Percentiles rank a stretch among this genome's conserved stretches.
phyloP scores from a whole-genome alignment of 805 yeast species.

The Candida railenensis region DNA sequence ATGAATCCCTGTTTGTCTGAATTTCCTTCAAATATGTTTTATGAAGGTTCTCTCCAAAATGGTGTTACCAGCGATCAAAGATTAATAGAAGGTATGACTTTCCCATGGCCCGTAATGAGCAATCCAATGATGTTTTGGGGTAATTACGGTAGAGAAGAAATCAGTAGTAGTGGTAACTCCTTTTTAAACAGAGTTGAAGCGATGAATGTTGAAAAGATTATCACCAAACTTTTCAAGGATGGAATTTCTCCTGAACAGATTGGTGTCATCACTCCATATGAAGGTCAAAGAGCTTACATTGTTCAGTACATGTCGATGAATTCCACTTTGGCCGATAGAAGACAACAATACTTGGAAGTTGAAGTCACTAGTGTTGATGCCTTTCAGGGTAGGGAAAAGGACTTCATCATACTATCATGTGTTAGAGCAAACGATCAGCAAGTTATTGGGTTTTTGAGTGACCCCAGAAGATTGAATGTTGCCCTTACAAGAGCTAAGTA shows the following conservation, averaged over 20 bases:
- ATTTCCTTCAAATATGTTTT: slow-evolving; percentile 87
- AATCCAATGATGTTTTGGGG: slow-evolving; percentile 98
- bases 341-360: slow-evolving; percentile 63
- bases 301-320: slow-evolving; percentile 74
- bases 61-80: slow-evolving; percentile 84
- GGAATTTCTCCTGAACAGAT: slow-evolving; percentile 80
- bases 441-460: slow-evolving; percentile 42
- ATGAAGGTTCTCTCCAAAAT: slow-evolving; percentile 88
- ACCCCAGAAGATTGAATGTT: slow-evolving; percentile 44
- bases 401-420: slow-evolving; percentile 42
- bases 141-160: slow-evolving; percentile 83
- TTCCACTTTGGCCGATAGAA: slow-evolving; percentile 55
- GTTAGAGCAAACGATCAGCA: slow-evolving; percentile 43
- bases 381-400: slow-evolving; percentile 46
- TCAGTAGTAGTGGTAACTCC: slow-evolving; percentile 77
- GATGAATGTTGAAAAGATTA: slow-evolving; percentile 77
- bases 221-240: slow-evolving; percentile 69
- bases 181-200: slow-evolving; percentile 87
- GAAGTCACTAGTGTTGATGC: slow-evolving; percentile 69
- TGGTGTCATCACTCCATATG: slow-evolving; percentile 93
- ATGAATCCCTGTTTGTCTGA: slow-evolving; percentile 90
- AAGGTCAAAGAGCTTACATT: slow-evolving; percentile 85
- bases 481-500: slow-evolving; percentile 44
- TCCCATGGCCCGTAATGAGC: slow-evolving; percentile 89
- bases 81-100: slow-evolving; percentile 48